phyloP scores from a whole-genome alignment of 495 filamentous ascomycete genomes.

The Daldinia concentrica region DNA sequence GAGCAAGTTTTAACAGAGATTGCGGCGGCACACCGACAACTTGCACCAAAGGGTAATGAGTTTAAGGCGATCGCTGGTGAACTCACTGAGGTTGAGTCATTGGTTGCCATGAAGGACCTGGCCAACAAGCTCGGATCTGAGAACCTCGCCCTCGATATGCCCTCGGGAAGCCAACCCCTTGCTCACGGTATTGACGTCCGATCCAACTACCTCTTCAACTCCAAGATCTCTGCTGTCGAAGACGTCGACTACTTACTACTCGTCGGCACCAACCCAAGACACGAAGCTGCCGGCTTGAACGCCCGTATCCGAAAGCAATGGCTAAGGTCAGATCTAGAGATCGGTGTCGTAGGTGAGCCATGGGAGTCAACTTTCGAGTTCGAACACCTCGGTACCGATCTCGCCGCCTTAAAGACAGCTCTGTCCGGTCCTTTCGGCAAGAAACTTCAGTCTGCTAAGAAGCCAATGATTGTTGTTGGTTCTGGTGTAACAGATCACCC shows the following conservation, averaged over 20 bases:
- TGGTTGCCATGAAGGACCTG: conserved; percentile 96
- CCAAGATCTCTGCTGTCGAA: conserved; percentile 89
- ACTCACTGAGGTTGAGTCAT: conserved; percentile 86
- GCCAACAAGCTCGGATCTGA: conserved; percentile 96
- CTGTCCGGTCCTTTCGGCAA: conserved; percentile 89
- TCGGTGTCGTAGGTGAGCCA: conserved; percentile 89
- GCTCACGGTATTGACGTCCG: conserved; percentile 94
- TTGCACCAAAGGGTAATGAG: conserved; percentile 85
- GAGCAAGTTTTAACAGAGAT: conserved; percentile 92
- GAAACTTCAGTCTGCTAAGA: conserved; percentile 86
- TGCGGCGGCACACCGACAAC: conserved; percentile 73
- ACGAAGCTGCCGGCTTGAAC: conserved; percentile 94
- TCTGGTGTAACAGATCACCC: conserved; percentile 87
- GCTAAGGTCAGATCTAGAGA: conserved; percentile 91
- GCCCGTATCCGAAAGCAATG: conserved; percentile 98
- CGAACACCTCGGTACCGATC: conserved; percentile 83
- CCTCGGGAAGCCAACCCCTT: conserved; percentile 80
- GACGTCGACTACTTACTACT: conserved; percentile 92
- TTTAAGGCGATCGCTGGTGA: conserved; percentile 95
- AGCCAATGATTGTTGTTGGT: conserved; percentile 95
- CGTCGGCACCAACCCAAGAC: conserved; percentile 91
- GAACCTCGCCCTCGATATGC: conserved; percentile 92
- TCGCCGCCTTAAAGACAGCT: conserved; percentile 79
- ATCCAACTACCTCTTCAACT: conserved; percentile 96
- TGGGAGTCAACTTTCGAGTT: conserved; percentile 95